These are phyloP conservation scores for Aureobasidium sp. DNA, from an alignment of 2,329 filamentous ascomycete species.

Conservation along the genomic window DNA sequence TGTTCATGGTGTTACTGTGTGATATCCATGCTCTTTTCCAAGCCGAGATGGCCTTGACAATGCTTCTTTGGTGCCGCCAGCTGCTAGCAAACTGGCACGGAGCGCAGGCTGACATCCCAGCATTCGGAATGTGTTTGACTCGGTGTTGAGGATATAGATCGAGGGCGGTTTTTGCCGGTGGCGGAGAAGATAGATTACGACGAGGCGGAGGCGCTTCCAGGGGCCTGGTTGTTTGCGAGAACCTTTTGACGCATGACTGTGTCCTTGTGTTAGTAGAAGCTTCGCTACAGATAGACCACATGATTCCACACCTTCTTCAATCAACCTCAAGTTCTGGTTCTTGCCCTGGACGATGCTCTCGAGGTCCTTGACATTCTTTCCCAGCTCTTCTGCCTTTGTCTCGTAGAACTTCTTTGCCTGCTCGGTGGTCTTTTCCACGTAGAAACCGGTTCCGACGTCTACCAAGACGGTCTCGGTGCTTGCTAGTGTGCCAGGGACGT, in stretches of 20 bases:
- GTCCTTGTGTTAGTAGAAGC: constrained; percentile 16
- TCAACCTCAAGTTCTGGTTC: constrained; percentile 71
- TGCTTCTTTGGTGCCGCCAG: neutral
- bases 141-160: neutral
- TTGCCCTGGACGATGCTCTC: constrained; percentile 65
- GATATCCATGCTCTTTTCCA: neutral
- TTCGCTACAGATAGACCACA: too few relatives aligned
- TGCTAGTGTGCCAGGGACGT: constrained; percentile 75
- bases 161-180: neutral
- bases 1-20: neutral
- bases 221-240: constrained; percentile 32
- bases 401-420: constrained; percentile 61
- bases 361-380: constrained; percentile 55
- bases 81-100: neutral
- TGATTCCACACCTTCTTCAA: constrained; percentile 55
- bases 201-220: neutral
- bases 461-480: constrained; percentile 72
- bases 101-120: neutral
- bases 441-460: constrained; percentile 89
- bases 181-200: neutral
- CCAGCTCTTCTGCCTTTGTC: constrained; percentile 57
- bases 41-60: neutral
- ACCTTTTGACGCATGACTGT: constrained; percentile 45
- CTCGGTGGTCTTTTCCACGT: constrained; percentile 69
- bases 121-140: neutral